phyloP scores from a whole-genome alignment of 768 basidiomycete genomes.

The Cystobasidium ongulense region DNA sequence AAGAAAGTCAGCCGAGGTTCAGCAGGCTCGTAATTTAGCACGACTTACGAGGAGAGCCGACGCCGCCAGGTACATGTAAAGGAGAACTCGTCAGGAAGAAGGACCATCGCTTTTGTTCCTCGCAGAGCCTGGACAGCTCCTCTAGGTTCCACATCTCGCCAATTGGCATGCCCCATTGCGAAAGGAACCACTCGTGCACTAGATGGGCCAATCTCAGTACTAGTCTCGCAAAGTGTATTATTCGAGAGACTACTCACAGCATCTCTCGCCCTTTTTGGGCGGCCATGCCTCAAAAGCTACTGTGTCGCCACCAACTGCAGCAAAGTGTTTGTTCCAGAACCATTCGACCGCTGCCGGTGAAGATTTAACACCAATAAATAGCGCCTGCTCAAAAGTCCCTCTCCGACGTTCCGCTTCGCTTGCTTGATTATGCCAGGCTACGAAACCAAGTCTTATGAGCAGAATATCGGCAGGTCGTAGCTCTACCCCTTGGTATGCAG shows the following conservation, averaged over 20 bases:
- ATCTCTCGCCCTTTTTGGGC: not conserved
- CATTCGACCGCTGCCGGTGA: conserved; percentile 18
- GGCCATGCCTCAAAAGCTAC: conserved; percentile 36
- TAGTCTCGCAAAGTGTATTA: not conserved
- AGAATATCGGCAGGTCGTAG: conserved; percentile 35
- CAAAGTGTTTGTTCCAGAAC: conserved; percentile 35
- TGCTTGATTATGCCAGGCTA: conserved; percentile 22
- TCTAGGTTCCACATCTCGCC: conserved; percentile 37
- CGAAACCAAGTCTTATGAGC: conserved; percentile 32
- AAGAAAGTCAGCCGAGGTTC: not conserved
- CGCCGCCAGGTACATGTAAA: conserved; percentile 33
- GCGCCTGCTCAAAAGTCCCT: conserved; percentile 28
- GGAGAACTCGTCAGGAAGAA: conserved; percentile 35
- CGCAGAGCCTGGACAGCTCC: conserved; percentile 27
- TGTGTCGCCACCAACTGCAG: conserved; percentile 34
- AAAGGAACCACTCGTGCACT: conserved; percentile 29
- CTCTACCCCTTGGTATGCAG: conserved; percentile 18
- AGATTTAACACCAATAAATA: conserved; percentile 19
- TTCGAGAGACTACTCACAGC: not conserved
- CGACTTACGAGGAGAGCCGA: conserved; percentile 32
- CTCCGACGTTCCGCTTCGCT: conserved; percentile 6
- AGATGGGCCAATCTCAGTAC: not conserved
- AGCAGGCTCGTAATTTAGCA: too few relatives aligned
- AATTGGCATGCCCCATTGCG: conserved; percentile 24
- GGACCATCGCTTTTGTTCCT: conserved; percentile 27